Percentiles rank a stretch among this genome's conserved stretches.
Conservation (phyloP, 78 protist genomes). For the Monosiga brevicollis region DNA sequence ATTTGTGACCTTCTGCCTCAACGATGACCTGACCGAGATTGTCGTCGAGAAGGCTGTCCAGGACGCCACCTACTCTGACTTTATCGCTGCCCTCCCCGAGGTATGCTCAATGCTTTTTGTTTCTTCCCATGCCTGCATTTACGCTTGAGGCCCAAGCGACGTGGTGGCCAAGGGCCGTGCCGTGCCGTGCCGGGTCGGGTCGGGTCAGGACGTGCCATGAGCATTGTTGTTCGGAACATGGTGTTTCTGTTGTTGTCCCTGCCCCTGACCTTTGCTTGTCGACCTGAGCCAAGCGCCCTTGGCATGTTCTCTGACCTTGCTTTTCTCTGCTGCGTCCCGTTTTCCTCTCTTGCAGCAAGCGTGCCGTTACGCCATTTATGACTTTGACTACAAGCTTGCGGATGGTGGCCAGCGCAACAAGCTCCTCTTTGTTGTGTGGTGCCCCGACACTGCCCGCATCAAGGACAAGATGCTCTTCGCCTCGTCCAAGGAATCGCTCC, state of each 20-base stretch:
- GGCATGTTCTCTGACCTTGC: too few species aligned
- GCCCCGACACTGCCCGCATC: constrained; percentile 58
- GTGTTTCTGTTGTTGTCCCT: background rate
- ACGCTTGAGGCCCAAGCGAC: too few species aligned
- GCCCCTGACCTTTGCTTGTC: too few species aligned
- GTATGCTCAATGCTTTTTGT: background rate
- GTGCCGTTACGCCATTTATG: constrained; percentile 63
- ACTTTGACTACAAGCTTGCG: constrained; percentile 26
- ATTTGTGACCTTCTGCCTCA: constrained; percentile 34
- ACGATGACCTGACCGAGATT: constrained; percentile 29
- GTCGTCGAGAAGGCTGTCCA: background rate
- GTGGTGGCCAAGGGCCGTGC: too few species aligned
- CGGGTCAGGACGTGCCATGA: too few species aligned
- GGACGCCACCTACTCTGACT: constrained; percentile 41
- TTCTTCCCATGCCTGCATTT: too few species aligned
- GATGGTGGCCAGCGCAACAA: constrained; percentile 52
- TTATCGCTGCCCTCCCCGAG: constrained; percentile 35
- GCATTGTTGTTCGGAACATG: background rate
- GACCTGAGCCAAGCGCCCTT: too few species aligned
- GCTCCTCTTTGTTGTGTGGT: constrained; percentile 53
- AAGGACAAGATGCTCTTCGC: constrained; percentile 84
- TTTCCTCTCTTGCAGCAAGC: background rate
- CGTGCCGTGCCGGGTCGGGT: too few species aligned
- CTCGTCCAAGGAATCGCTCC: constrained; percentile 70
- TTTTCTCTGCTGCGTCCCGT: background rate